These are phyloP conservation scores for Coemansia sp. DNA, from an alignment of 192 early-diverging fungal species.

Conservation along the genomic window DNA sequence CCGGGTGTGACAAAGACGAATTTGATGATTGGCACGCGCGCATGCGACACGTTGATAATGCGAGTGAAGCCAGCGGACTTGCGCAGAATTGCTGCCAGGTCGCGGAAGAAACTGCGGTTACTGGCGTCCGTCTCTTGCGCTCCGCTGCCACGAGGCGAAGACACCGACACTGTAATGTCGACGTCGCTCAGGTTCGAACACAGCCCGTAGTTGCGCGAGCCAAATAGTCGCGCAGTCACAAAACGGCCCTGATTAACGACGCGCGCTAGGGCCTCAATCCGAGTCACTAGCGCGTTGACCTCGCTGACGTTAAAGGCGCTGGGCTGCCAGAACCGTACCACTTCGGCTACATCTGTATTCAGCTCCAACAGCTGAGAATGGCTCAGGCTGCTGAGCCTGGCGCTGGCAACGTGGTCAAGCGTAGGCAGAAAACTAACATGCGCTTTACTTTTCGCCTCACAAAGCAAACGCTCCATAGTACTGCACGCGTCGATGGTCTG, in stretches of 20 bases:
- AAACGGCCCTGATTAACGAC: neutral
- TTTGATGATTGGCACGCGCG: slow-evolving; percentile 49
- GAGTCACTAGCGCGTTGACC: neutral
- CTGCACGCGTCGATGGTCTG: slow-evolving; percentile 2
- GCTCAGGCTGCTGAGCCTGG: neutral
- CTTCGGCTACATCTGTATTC: neutral
- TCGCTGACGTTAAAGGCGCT: neutral
- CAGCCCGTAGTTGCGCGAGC: slow-evolving; percentile 33
- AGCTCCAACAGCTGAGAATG: neutral
- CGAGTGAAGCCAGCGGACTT: neutral
- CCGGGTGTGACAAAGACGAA: slow-evolving; percentile 16
- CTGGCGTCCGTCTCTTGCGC: neutral
- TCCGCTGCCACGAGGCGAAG: neutral
- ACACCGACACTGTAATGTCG: slow-evolving; percentile 18
- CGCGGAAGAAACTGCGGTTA: neutral
- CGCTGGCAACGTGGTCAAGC: neutral
- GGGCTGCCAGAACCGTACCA: neutral
- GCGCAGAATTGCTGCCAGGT: neutral
- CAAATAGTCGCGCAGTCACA: slow-evolving; percentile 18
- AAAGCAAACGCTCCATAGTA: neutral
- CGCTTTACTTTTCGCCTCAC: neutral
- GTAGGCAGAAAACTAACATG: neutral
- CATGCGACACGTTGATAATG: slow-evolving; percentile 19
- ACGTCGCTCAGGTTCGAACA: slow-evolving; percentile 28
- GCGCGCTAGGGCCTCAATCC: neutral